Percentiles rank a stretch among this genome's conserved stretches.
phyloP scores from a whole-genome alignment of 2,329 filamentous ascomycete species.

The Stemphylium lycopersici region DNA sequence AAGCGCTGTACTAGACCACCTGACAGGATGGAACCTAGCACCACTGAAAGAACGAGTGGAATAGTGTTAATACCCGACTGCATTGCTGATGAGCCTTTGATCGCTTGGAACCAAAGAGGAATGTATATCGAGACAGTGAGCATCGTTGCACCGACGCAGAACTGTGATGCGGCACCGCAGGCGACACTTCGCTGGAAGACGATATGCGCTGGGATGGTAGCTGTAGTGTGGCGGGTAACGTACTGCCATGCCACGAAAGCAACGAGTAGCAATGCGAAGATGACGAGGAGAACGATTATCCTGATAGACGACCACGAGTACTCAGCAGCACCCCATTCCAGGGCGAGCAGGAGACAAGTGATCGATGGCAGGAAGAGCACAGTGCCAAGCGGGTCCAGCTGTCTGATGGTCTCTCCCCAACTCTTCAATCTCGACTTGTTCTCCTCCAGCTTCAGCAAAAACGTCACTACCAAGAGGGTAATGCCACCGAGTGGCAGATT shows the following conservation, averaged over 20 bases:
- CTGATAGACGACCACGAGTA: constrained; percentile 51
- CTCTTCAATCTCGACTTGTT: constrained; percentile 34
- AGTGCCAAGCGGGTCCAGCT: constrained; percentile 53
- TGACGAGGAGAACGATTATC: constrained; percentile 51
- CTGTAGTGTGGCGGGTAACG: constrained; percentile 47
- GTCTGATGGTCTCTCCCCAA: constrained; percentile 41
- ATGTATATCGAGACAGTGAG: constrained; percentile 50
- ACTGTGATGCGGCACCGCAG: constrained; percentile 48
- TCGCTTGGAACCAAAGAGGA: constrained; percentile 56
- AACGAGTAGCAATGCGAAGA: constrained; percentile 49
- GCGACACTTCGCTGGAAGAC: constrained; percentile 51
- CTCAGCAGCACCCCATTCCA: constrained; percentile 56
- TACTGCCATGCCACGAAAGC: constrained; percentile 49
- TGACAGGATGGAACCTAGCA: constrained; percentile 49
- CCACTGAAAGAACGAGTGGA: constrained; percentile 53
- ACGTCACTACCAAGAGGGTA: constrained; percentile 43
- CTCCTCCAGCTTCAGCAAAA: constrained; percentile 44
- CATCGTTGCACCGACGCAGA: constrained; percentile 49
- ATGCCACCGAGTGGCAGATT: constrained; percentile 60
- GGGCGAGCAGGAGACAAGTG: constrained; percentile 54
- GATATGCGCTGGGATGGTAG: constrained; percentile 52
- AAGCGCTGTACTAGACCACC: constrained; percentile 49
- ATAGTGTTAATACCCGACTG: constrained; percentile 55
- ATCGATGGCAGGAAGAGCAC: constrained; percentile 52
- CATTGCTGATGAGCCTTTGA: constrained; percentile 52